Conservation (phyloP, 768 basidiomycete species). For the Rhodotorula diobovata region DNA sequence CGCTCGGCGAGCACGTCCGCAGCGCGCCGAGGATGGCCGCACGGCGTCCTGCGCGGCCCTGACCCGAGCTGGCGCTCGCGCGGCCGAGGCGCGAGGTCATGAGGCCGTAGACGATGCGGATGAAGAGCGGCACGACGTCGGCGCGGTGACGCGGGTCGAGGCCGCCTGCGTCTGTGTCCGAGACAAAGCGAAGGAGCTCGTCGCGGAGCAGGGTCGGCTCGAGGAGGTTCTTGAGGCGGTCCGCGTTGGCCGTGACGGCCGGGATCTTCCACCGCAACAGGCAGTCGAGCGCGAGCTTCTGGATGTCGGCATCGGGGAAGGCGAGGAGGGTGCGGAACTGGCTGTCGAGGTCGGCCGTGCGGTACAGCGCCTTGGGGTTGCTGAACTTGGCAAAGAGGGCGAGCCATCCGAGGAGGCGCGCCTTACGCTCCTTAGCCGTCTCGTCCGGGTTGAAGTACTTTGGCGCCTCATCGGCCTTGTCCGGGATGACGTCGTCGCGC, state of each 20-base stretch:
- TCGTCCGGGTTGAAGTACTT: conserved; percentile 29
- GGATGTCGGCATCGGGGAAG: conserved; percentile 74
- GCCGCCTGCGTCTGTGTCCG: conserved; percentile 54
- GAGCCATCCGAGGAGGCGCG: conserved; percentile 70
- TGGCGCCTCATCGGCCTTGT: conserved; percentile 33
- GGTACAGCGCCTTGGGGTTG: conserved; percentile 84
- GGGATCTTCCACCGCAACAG: conserved; percentile 72
- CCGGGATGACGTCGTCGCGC: conserved; percentile 37
- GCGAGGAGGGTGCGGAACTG: conserved; percentile 73
- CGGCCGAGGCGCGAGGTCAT: conserved; percentile 77
- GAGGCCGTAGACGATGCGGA: conserved; percentile 76
- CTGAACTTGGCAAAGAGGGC: conserved; percentile 79
- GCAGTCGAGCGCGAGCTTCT: conserved; percentile 69
- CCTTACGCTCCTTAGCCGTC: conserved; percentile 48
- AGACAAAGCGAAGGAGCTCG: conserved; percentile 66
- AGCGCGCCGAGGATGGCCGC: conserved; percentile 71
- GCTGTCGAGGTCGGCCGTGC: conserved; percentile 60
- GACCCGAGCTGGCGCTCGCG: conserved; percentile 51
- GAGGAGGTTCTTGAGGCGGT: conserved; percentile 64
- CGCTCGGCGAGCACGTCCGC: conserved; percentile 64
- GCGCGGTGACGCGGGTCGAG: conserved; percentile 58
- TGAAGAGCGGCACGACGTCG: conserved; percentile 64
- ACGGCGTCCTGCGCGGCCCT: conserved; percentile 61
- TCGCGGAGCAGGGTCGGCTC: conserved; percentile 89
- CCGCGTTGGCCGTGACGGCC: conserved; percentile 56